A percentile compares a stretch with the other conserved stretches of the same genome.
Conservation (phyloP, 2,329 filamentous ascomycete species). For the Microcyclospora pomicola region DNA sequence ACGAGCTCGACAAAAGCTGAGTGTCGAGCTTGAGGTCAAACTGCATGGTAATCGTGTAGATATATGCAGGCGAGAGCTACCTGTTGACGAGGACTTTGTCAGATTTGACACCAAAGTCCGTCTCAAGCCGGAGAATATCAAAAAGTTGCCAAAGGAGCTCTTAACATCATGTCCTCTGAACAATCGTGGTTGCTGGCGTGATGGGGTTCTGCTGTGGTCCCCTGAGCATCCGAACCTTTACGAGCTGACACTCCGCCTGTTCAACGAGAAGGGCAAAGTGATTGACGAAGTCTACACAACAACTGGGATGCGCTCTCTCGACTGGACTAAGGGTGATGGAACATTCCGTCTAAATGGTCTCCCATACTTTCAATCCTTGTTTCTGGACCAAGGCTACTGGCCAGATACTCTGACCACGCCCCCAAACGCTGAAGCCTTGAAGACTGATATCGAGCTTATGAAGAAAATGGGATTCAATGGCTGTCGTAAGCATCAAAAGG, state of each 20-base stretch:
- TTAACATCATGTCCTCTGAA: conserved; percentile 23
- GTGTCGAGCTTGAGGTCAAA: conserved; percentile 41
- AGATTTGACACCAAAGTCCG: conserved; percentile 37
- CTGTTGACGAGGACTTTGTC: conserved; percentile 37
- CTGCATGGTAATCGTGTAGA: conserved; percentile 37
- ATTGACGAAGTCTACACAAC: conserved; percentile 47
- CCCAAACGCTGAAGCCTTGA: conserved; percentile 32
- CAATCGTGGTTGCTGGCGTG: conserved; percentile 33
- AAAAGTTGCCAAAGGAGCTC: conserved; percentile 27
- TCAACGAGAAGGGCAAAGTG: conserved; percentile 25
- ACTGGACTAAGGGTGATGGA: conserved; percentile 45
- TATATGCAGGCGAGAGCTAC: conserved; percentile 31
- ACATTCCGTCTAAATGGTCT: conserved; percentile 46
- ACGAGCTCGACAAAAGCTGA: conserved; percentile 32
- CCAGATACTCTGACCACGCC: conserved; percentile 47
- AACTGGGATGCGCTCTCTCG: conserved; percentile 46
- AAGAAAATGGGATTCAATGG: conserved; percentile 52
- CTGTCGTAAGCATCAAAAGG: conserved; percentile 51
- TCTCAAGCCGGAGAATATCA: conserved; percentile 30
- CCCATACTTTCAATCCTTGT: conserved; percentile 47
- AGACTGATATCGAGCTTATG: conserved; percentile 40
- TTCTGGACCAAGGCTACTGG: conserved; percentile 52
- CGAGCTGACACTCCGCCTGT: conserved; percentile 40
- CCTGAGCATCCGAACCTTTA: conserved; percentile 46
- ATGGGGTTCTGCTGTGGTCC: conserved; percentile 49